Base-by-base conservation (phyloP, 2,329 filamentous ascomycete species). In the Aspergillus novofumigatus region DNA sequence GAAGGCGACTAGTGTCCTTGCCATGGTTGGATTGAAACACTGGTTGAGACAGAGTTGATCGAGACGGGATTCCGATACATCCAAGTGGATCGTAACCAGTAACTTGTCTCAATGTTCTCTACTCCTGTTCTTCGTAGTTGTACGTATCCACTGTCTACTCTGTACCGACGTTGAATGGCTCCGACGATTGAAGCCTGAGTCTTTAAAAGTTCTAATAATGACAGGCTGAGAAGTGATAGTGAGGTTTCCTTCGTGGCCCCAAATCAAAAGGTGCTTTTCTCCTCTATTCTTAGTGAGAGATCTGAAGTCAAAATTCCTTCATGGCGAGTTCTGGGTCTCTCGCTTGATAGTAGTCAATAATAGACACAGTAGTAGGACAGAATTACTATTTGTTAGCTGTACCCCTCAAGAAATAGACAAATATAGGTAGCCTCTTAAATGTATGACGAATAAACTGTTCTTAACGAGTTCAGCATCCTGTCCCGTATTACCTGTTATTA, bases 1-100 rank as follows among this genome's bases (percentile, higher is more conserved):
- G 35, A 35, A 20, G 51, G 17, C 8, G 41, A 20, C n/a, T 44
- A 23, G 41, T 21, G n/a, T 44, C n/a, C 21, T 44, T 44, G 41
- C 8, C n/a, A 44, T 44, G 41, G 48, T 49, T 10, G 32, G 53
- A 55, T 58, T 65, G 63, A 67, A 65, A 67, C 65, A 61, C 65
- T 66, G 64, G 64, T 60, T 54, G 54, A 59, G 63, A 58, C 55
- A 26, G 42, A 59, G 59, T 44, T 38, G 42, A 45, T 45, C n/a
- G 42, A 45, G 45, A 35, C 26, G 44, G 47, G 35, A 25, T 52
- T 52, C 53, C 48, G 51, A 52, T 44, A 44, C 41, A 44, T 45
- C 42, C 42, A 45, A 14, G 21, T 23, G 42, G 42, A 45, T 45
- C 42, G 42, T 17, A 2, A 14, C 14, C 32, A 17, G 32, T 35